Evolutionary conservation across 495 filamentous ascomycete species (phyloP), one percentile per base, ranked within the genome.

Genomic region (Clavariopsis aquatica): DNA sequence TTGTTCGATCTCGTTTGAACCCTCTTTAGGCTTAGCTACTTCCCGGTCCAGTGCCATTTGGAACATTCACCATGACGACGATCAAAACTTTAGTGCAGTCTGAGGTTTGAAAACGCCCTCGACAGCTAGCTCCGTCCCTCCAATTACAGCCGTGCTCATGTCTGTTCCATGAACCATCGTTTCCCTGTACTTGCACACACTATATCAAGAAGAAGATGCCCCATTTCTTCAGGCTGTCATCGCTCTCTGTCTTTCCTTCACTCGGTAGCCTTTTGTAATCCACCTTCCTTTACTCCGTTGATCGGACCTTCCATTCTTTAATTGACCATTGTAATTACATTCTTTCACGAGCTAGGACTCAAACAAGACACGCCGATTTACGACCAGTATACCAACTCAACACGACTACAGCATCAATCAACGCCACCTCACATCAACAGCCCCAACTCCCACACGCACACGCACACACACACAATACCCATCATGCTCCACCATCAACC

Each of bases 271-370:
- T 66, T 70, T 57, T 66, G 71, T 66, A 67, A 74, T 69, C 67
- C 68, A 73, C 72, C 69, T 71, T 74, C 56, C 68, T 53, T 54
- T 65, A 69, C 71, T 71, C 69, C 68, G 72, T 65, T 73, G 71
- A 69, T 70, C 70, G 69, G 71, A 9, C 68, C 43, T 72, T 71
- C 38, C 72, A 68, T 74, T 73, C 72, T 52, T 74, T 74, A 70
- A 72, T 71, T 47, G 47, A 58, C 59, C 26, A n/a, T 64, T 68
- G 56, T 71, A 62, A 67, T 65, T 43, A 65, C 64, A 60, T 67
- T 69, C 66, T 58, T 69, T 66, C 65, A 69, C 61, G 49, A 62
- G 64, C 69, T 38, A 63, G 51, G 26, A 52, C 68, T 38, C 20
- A 28, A 24, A 68, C 38, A 54, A 47, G 24, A 59, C 26, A 49